Percentiles rank a stretch among this genome's conserved stretches.
These are phyloP conservation scores for Fusarium sp. DNA, from an alignment of 2,329 filamentous ascomycete species.

Conservation along the genomic window DNA sequence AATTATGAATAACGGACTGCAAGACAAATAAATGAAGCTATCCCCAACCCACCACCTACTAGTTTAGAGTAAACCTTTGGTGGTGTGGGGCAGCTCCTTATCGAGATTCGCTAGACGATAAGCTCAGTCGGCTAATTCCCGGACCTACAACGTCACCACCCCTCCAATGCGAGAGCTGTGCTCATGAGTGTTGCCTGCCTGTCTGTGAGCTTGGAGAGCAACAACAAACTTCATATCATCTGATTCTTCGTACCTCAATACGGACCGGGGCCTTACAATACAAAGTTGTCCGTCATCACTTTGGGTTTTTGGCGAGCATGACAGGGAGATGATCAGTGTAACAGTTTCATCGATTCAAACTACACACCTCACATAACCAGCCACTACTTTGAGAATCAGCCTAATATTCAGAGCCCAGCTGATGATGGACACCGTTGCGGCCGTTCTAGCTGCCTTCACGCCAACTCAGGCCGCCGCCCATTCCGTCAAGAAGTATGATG, in stretches of 20 bases:
- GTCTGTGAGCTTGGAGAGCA: conserved; percentile 25
- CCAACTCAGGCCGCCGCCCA: conserved; percentile 42
- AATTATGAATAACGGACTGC: background rate
- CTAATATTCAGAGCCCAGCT: background rate
- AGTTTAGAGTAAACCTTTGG: background rate
- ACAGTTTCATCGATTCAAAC: conserved; percentile 7
- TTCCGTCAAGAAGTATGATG: conserved; percentile 51
- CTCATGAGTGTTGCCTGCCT: conserved; percentile 36
- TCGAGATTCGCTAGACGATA: conserved; percentile 14
- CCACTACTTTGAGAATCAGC: background rate
- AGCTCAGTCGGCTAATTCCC: conserved; percentile 26
- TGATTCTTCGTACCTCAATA: background rate
- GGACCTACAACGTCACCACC: conserved; percentile 33
- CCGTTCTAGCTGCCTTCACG: conserved; percentile 54
- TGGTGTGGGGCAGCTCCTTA: conserved; percentile 24
- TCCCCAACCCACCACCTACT: conserved; percentile 8
- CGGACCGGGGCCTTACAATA: background rate
- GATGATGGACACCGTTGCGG: conserved; percentile 45
- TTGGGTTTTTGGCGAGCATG: conserved; percentile 5
- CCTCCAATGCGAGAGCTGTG: conserved; percentile 28
- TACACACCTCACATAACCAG: conserved; percentile 21
- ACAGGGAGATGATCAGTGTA: conserved; percentile 1
- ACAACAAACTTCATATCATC: conserved; percentile 8
- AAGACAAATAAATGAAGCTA: conserved; percentile 8
- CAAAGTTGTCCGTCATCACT: background rate